Percentiles rank a stretch among this genome's conserved stretches.
Evolutionary conservation across 176 grass and related monocot species (phyloP).

Genomic region (Phyllostachys edulis): DNA sequence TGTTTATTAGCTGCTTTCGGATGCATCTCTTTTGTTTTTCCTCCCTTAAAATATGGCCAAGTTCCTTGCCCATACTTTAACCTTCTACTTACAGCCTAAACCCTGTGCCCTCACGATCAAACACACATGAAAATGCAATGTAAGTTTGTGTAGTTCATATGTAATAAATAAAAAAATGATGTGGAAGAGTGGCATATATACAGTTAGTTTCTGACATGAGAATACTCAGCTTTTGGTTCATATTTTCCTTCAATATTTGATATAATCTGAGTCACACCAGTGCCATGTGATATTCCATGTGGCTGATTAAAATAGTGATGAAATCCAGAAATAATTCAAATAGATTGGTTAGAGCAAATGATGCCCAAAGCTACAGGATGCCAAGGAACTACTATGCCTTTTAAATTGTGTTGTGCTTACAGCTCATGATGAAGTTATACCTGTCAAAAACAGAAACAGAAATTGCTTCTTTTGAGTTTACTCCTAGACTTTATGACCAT

Average conservation of each 20-base stretch:
- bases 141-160: conserved; percentile 3
- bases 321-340: conserved; percentile 16
- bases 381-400: neutral
- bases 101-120: neutral
- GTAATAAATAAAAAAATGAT: conserved; percentile 6
- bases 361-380: conserved; percentile 7
- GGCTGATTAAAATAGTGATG: conserved; percentile 11
- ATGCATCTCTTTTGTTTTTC: neutral
- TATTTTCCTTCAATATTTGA: conserved; percentile 22
- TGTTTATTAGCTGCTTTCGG: conserved; percentile 22
- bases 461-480: neutral
- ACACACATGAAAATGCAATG: conserved; percentile 1
- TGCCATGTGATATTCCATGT: neutral
- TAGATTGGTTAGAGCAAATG: conserved; percentile 5
- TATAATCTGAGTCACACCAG: neutral
- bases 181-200: neutral
- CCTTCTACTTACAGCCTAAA: conserved; percentile 1
- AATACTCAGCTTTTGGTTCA: conserved; percentile 4
- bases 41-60: neutral
- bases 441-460: neutral
- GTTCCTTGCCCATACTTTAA: conserved; percentile 1
- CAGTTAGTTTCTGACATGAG: conserved; percentile 20
- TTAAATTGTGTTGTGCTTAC: neutral
- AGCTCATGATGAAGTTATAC: neutral
- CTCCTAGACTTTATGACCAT: neutral